A percentile compares a stretch with the other conserved stretches of the same genome.
Evolutionary conservation across 164 flowering plant genomes (phyloP).

Genomic region (Dillenia suffruticosa): DNA sequence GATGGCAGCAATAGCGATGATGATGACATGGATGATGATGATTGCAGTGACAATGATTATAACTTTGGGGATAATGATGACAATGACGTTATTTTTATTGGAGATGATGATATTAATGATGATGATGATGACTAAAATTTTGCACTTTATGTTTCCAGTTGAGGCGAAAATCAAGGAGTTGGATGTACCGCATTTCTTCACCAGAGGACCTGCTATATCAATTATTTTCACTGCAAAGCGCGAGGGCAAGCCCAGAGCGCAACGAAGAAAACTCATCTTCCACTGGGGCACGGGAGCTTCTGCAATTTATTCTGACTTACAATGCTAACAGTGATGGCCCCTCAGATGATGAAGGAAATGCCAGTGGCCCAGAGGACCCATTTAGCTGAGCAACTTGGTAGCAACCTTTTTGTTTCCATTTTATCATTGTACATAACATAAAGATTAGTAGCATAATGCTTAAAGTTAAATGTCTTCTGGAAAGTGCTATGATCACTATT

Average conservation of each 20-base stretch:
- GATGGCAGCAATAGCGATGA: slow-evolving; percentile 10
- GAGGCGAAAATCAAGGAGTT: slow-evolving; percentile 34
- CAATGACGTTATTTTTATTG: neutral
- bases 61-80: slow-evolving; percentile 6
- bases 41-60: slow-evolving; percentile 6
- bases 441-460: no score
- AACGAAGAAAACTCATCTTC: slow-evolving; percentile 20
- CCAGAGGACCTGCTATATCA: slow-evolving; percentile 51
- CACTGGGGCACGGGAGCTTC: slow-evolving; percentile 30
- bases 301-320: slow-evolving; percentile 40
- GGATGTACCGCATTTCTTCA: slow-evolving; percentile 30
- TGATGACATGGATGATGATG: slow-evolving; percentile 8
- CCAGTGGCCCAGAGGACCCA: neutral
- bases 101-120: neutral
- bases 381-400: no score
- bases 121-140: slow-evolving; percentile 16
- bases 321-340: slow-evolving; percentile 26
- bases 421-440: no score
- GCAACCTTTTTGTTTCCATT: no score
- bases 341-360: slow-evolving; percentile 31
- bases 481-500: no score
- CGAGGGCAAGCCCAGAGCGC: slow-evolving; percentile 23
- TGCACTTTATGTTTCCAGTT: slow-evolving; percentile 33
- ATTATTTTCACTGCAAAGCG: slow-evolving; percentile 36
- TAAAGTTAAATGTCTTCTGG: no score